Evolutionary conservation across 202 grass and related monocot species (phyloP).

Genomic region (Eragrostis tef): DNA sequence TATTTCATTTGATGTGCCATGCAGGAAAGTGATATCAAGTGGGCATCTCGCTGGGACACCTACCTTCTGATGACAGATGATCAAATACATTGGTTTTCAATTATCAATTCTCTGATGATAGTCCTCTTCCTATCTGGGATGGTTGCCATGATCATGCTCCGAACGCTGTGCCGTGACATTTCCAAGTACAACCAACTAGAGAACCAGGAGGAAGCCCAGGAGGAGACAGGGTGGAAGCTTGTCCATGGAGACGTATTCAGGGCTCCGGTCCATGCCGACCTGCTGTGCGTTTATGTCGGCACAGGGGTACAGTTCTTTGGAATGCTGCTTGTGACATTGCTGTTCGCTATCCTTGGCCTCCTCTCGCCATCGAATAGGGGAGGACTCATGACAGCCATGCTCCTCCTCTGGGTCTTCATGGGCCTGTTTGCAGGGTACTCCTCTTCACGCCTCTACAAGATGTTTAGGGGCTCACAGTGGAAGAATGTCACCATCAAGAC

Average conservation of each 20-base stretch:
- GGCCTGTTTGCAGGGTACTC: conserved; percentile 80
- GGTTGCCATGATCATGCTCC: conserved; percentile 96
- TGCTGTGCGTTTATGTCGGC: conserved; percentile 77
- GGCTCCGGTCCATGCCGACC: conserved; percentile 56
- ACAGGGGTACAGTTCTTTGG: conserved; percentile 86
- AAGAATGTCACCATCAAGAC: conserved; percentile 75
- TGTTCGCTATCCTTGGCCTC: conserved; percentile 83
- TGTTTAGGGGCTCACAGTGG: conserved; percentile 78
- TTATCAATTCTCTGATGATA: conserved; percentile 87
- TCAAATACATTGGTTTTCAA: conserved; percentile 96
- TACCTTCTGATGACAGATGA: conserved; percentile 92
- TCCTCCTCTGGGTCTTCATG: conserved; percentile 89
- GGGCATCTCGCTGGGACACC: conserved; percentile 94
- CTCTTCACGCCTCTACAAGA: conserved; percentile 71
- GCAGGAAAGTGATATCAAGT: conserved; percentile 85
- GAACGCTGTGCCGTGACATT: conserved; percentile 77
- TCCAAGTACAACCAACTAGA: conserved; percentile 92
- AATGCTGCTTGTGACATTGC: conserved; percentile 80
- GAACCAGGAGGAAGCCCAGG: conserved; percentile 81
- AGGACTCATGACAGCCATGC: conserved; percentile 83
- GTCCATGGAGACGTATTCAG: conserved; percentile 93
- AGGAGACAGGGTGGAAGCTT: conserved; percentile 97
- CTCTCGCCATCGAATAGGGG: conserved; percentile 78
- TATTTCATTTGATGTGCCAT: neutral
- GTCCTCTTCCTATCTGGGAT: conserved; percentile 91